A percentile compares a stretch with the other conserved stretches of the same genome.
Conservation (phyloP, 176 grass and related monocot species). For the Pontederia crassipes region DNA sequence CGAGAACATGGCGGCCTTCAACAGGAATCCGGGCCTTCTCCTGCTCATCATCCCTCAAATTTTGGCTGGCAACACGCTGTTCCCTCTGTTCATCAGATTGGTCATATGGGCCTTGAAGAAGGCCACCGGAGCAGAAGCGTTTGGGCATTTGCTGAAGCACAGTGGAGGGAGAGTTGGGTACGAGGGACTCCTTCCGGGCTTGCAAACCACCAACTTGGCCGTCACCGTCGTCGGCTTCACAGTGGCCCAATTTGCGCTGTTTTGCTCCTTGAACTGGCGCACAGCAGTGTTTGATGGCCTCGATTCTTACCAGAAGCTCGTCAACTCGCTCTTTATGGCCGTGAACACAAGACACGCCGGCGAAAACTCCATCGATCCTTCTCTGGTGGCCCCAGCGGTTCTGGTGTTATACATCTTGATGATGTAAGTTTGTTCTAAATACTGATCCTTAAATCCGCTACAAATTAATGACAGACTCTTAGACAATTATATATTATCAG, state of each 20-base stretch:
- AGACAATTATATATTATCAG: too few relatives aligned
- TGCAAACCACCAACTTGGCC: constrained; percentile 16
- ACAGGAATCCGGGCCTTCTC: constrained; percentile 40
- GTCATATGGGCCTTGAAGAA: constrained; percentile 16
- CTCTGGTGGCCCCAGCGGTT: constrained; percentile 47
- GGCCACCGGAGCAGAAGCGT: constrained; percentile 15
- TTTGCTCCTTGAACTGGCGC: constrained; percentile 54
- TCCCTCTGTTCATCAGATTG: constrained; percentile 49
- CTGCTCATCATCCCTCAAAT: constrained; percentile 41
- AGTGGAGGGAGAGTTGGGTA: constrained; percentile 16
- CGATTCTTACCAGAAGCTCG: constrained; percentile 35
- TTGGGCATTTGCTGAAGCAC: constrained; percentile 20
- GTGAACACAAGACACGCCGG: constrained; percentile 54
- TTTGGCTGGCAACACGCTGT: constrained; percentile 47
- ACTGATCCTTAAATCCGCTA: too few relatives aligned
- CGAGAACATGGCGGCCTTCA: constrained; percentile 69
- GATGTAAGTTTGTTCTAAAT: constrained; percentile 34
- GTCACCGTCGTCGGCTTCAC: constrained; percentile 23
- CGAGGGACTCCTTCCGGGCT: constrained; percentile 14
- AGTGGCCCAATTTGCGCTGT: background rate
- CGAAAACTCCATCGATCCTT: constrained; percentile 60
- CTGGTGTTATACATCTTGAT: constrained; percentile 46
- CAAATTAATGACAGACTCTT: background rate
- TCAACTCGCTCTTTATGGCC: constrained; percentile 46
- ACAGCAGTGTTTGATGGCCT: constrained; percentile 46